Base-by-base conservation (phyloP, 345 rosid genomes). In the Corchorus capsularis region DNA sequence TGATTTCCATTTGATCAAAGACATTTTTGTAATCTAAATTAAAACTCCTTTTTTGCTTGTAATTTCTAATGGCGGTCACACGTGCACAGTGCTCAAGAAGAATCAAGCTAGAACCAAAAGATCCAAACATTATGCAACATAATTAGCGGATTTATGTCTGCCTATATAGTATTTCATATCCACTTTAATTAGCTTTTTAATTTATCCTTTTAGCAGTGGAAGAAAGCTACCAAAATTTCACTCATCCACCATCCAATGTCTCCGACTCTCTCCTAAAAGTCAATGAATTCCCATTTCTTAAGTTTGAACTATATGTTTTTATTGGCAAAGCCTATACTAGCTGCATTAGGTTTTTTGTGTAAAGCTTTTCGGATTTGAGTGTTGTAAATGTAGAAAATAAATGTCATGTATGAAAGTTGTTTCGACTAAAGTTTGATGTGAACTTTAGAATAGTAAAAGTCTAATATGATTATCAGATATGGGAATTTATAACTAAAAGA, bases 31-130 rank as follows among this genome's bases (percentile, higher is more conserved):
- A 56, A 46, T 20, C 49, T 35, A 14, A 46, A 11, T 10, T n/a
- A n/a, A n/a, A n/a, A n/a, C n/a, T n/a, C n/a, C n/a, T n/a, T n/a
- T n/a, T n/a, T n/a, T n/a, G n/a, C n/a, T n/a, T n/a, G n/a, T n/a
- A n/a, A n/a, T n/a, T n/a, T n/a, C n/a, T n/a, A n/a, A n/a, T n/a
- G n/a, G n/a, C n/a, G n/a, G n/a, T n/a, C n/a, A n/a, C n/a, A n/a
- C n/a, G n/a, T n/a, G n/a, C 72, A 49, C 57, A 53, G 57, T 49
- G 57, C 57, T 68, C 72, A 49, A 68, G 72, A 68, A 49, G 72
- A 68, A 68, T 70, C 73, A 3, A 53, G 11, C 47, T 27, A 34
- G 27, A 69, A 9, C 47, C 61, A 1, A 53, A 53, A 70, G 32
- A 70, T 70, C 73, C 73, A 70, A 0, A 11, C 4, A 53, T 53